A percentile compares a stretch with the other conserved stretches of the same genome.
These are phyloP conservation scores for Atalantia buxifolia DNA, from an alignment of 345 rosid genomes.

Conservation along the genomic window DNA sequence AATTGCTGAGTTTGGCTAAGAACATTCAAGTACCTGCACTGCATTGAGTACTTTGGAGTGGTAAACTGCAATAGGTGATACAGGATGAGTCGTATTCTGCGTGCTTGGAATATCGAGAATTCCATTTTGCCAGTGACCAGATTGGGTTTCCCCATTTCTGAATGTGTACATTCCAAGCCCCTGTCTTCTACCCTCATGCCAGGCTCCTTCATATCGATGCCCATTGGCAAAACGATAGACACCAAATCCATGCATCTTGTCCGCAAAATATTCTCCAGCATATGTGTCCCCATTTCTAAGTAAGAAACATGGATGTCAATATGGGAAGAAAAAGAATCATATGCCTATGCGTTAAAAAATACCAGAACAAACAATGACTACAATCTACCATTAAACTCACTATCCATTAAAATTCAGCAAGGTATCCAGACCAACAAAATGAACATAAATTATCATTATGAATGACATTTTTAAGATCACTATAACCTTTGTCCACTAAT, in stretches of 20 bases:
- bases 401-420: not conserved
- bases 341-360: not conserved
- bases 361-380: not conserved
- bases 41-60: constrained; percentile 88
- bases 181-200: constrained; percentile 97
- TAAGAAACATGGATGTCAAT: not conserved
- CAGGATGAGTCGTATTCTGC: constrained; percentile 53
- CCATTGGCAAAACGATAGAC: constrained; percentile 84
- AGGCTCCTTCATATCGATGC: constrained; percentile 92
- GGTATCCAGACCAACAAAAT: not conserved
- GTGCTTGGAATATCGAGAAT: constrained; percentile 81
- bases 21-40: constrained; percentile 57
- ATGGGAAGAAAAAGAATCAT: not conserved
- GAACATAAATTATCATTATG: not conserved
- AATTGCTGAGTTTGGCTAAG: not conserved
- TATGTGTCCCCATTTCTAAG: constrained; percentile 84
- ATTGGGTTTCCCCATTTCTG: constrained; percentile 88
- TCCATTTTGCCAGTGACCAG: constrained; percentile 98
- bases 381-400: not conserved
- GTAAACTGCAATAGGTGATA: constrained; percentile 72
- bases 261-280: constrained; percentile 96
- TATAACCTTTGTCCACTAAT: not conserved
- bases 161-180: constrained; percentile 97
- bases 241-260: constrained; percentile 98
- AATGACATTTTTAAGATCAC: not conserved